phyloP scores from a whole-genome alignment of 176 grass and related monocot genomes.

The Neostapfia colusana region DNA sequence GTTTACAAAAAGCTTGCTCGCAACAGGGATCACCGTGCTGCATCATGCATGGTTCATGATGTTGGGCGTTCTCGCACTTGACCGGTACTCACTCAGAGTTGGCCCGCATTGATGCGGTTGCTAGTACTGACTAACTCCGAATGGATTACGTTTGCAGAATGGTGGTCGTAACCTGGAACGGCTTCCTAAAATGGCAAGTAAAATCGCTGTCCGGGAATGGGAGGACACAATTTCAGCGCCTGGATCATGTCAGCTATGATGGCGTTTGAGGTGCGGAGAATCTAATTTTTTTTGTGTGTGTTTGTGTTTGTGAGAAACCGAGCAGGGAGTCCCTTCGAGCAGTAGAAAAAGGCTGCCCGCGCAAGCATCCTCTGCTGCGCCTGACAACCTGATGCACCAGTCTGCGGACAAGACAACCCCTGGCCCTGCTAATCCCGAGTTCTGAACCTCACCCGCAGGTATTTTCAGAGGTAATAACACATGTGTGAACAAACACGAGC shows the following conservation, averaged over 20 bases:
- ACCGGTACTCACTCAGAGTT: not conserved
- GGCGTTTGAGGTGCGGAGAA: constrained; percentile 5
- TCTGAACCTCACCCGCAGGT: not conserved
- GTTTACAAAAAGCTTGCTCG: not conserved
- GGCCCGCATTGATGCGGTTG: not conserved
- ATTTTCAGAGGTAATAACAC: not conserved
- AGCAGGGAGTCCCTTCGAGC: constrained; percentile 20
- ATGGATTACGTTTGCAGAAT: not conserved
- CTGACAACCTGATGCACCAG: not conserved
- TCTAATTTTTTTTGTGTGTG: not conserved
- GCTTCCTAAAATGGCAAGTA: constrained; percentile 31
- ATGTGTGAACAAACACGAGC: not conserved
- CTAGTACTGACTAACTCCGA: not conserved
- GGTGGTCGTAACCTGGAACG: not conserved
- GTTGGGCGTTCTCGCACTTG: not conserved
- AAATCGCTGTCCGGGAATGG: constrained; percentile 25
- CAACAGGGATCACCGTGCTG: not conserved
- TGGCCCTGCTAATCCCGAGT: not conserved
- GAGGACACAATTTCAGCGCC: not conserved
- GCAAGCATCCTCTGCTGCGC: constrained; percentile 6
- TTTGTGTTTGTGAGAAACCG: not conserved
- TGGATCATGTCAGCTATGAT: constrained; percentile 25
- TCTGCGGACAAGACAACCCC: not conserved
- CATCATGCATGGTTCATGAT: not conserved
- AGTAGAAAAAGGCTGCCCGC: constrained; percentile 27